phyloP scores from a whole-genome alignment of 352 stramenopile genomes.

The Phytophthora palmivora region DNA sequence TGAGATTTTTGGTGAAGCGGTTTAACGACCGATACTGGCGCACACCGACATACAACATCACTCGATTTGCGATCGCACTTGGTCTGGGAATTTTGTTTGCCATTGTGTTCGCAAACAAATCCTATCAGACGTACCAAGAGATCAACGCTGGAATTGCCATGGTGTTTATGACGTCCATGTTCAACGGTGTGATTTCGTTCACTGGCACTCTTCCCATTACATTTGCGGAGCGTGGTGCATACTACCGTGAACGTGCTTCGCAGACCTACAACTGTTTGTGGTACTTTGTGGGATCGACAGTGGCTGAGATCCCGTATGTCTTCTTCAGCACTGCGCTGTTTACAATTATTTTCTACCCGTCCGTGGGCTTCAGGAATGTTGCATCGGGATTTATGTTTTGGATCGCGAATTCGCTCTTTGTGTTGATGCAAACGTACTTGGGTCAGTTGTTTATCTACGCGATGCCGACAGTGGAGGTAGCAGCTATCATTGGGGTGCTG shows the following conservation, averaged over 20 bases:
- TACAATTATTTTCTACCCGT: slow-evolving; percentile 54
- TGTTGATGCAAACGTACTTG: slow-evolving; percentile 49
- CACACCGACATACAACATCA: slow-evolving; percentile 88
- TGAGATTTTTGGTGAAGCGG: too few relatives aligned
- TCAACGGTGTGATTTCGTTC: slow-evolving; percentile 79
- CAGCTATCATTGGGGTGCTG: slow-evolving; percentile 47
- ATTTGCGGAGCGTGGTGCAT: slow-evolving; percentile 82
- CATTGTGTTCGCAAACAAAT: slow-evolving; percentile 55
- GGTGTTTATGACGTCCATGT: slow-evolving; percentile 82
- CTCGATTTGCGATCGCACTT: slow-evolving; percentile 62
- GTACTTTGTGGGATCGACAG: too few relatives aligned
- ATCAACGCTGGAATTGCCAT: too few relatives aligned
- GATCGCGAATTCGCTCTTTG: slow-evolving; percentile 39
- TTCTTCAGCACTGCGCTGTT: too few relatives aligned
- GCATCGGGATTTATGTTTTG: slow-evolving; percentile 47
- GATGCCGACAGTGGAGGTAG: slow-evolving; percentile 42
- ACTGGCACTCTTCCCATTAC: slow-evolving; percentile 80
- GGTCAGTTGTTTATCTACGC: slow-evolving; percentile 47
- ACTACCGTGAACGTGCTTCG: slow-evolving; percentile 53
- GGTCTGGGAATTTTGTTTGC: slow-evolving; percentile 77
- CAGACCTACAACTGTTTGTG: too few relatives aligned
- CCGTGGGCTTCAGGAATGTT: slow-evolving; percentile 52
- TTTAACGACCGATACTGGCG: too few relatives aligned
- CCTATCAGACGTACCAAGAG: slow-evolving; percentile 47
- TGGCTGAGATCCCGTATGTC: too few relatives aligned